Conservation (phyloP, 2,329 filamentous ascomycete genomes). For the Fusarium sp. region DNA sequence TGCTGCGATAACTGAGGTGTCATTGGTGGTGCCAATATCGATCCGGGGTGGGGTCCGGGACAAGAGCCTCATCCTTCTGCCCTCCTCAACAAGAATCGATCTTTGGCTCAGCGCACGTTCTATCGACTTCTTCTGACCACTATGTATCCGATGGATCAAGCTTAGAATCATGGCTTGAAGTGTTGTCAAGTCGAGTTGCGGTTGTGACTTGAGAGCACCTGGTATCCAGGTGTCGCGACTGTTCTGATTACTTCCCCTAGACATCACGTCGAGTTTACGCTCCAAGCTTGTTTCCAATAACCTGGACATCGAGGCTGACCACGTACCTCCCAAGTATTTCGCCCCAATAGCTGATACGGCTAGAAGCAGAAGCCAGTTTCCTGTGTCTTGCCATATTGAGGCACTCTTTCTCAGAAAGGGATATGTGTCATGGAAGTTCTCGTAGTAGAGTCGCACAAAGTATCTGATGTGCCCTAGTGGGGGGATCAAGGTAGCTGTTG, state of each 20-base stretch:
- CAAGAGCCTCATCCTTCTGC: slow-evolving; percentile 16
- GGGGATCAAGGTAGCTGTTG: not conserved
- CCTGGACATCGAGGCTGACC: slow-evolving; percentile 3
- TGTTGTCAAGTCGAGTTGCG: slow-evolving; percentile 3
- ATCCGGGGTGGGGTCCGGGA: not conserved
- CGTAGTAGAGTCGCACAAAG: slow-evolving; percentile 30
- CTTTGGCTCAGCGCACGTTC: slow-evolving; percentile 7
- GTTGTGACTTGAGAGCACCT: not conserved
- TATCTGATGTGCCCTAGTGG: slow-evolving; percentile 13
- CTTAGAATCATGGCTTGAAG: slow-evolving; percentile 14
- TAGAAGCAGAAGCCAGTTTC: slow-evolving; percentile 7
- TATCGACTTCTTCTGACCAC: not conserved
- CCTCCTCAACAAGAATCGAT: slow-evolving; percentile 1
- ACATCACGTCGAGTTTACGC: not conserved
- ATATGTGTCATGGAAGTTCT: slow-evolving; percentile 30
- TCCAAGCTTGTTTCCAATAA: slow-evolving; percentile 3
- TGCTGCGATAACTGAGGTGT: not conserved
- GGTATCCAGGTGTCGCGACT: slow-evolving; percentile 1
- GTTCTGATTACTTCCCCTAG: not conserved
- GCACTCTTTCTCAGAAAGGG: slow-evolving; percentile 26
- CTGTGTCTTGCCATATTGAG: not conserved
- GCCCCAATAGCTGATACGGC: slow-evolving; percentile 16
- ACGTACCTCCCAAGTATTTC: slow-evolving; percentile 11
- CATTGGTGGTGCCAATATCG: not conserved
- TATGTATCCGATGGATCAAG: slow-evolving; percentile 9